These are phyloP conservation scores for Stephania japonica DNA, from an alignment of 164 flowering plant species.

Conservation along the genomic window DNA sequence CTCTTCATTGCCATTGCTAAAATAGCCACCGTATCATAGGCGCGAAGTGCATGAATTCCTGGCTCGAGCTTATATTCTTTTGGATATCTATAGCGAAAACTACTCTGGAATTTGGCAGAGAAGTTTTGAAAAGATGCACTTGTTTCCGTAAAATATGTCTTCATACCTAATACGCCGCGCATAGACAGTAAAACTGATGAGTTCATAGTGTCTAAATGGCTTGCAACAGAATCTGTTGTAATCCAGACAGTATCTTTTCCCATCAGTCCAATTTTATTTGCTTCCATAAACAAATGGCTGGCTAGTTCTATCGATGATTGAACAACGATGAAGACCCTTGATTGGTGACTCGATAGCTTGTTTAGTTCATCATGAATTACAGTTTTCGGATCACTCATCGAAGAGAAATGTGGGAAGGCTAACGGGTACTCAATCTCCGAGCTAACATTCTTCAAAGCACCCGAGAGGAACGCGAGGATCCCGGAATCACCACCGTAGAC, in stretches of 20 bases:
- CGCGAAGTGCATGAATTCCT: conserved; percentile 17
- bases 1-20: conserved; percentile 11
- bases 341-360: conserved; percentile 12
- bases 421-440: conserved; percentile 17
- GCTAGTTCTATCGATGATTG: conserved; percentile 14
- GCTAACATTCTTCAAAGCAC: conserved; percentile 18
- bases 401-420: conserved; percentile 14
- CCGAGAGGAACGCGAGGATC: conserved; percentile 11
- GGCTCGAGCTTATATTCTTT: conserved; percentile 22
- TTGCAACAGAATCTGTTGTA: conserved; percentile 9
- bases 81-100: conserved; percentile 13
- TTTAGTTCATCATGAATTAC: conserved; percentile 9
- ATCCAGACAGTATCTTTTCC: conserved; percentile 20
- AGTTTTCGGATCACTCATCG: conserved; percentile 16
- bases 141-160: conserved; percentile 4
- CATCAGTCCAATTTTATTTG: conserved; percentile 23
- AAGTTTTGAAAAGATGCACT: conserved; percentile 2
- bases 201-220: conserved; percentile 1
- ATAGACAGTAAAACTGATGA: conserved; percentile 17
- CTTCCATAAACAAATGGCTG: conserved; percentile 20
- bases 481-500: conserved; percentile 14
- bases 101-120: conserved; percentile 4
- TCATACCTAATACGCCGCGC: conserved; percentile 25
- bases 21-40: conserved; percentile 20
- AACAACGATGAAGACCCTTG: conserved; percentile 23